Conservation (phyloP, 768 basidiomycete species). For the Boletus coccyginus region DNA sequence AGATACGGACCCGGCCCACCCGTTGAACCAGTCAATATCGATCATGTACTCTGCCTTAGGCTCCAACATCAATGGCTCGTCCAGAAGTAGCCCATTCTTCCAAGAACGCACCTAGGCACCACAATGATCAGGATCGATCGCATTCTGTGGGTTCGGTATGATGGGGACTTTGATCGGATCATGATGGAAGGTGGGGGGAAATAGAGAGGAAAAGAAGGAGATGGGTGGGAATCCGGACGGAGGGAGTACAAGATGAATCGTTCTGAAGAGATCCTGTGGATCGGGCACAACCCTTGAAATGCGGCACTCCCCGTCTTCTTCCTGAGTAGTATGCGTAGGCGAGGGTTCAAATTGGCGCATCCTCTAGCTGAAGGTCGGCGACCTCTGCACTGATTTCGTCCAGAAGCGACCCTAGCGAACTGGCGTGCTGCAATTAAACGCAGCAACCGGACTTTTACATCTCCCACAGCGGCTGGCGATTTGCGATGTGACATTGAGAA, state of each 20-base stretch:
- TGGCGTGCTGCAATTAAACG: accelerated
- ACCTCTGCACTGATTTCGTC: too few species aligned
- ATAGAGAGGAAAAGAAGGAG: constrained; percentile 4
- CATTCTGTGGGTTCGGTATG: constrained; percentile 19
- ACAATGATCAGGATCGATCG: constrained; percentile 10
- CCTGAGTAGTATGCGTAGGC: too few species aligned
- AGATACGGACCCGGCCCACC: constrained; percentile 35
- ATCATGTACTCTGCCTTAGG: constrained; percentile 33
- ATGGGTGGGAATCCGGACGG: constrained; percentile 16
- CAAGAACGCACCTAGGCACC: constrained; percentile 22
- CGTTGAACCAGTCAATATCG: constrained; percentile 32
- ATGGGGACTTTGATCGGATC: constrained; percentile 12
- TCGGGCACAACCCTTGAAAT: too few species aligned
- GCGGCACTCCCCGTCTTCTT: too few species aligned
- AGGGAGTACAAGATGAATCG: constrained; percentile 27
- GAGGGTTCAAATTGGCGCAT: too few species aligned
- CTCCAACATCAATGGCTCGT: constrained; percentile 22
- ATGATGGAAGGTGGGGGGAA: constrained; percentile 21
- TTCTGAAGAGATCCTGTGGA: constrained; percentile 30
- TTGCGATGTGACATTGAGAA: too few species aligned
- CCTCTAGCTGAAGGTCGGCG: too few species aligned
- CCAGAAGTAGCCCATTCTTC: constrained; percentile 20
- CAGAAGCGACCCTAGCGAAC: too few species aligned
- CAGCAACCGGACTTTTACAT: too few species aligned
- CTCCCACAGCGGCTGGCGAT: too few species aligned